phyloP scores from a whole-genome alignment of 2,329 filamentous ascomycete species.

The Mariannaea sp. region DNA sequence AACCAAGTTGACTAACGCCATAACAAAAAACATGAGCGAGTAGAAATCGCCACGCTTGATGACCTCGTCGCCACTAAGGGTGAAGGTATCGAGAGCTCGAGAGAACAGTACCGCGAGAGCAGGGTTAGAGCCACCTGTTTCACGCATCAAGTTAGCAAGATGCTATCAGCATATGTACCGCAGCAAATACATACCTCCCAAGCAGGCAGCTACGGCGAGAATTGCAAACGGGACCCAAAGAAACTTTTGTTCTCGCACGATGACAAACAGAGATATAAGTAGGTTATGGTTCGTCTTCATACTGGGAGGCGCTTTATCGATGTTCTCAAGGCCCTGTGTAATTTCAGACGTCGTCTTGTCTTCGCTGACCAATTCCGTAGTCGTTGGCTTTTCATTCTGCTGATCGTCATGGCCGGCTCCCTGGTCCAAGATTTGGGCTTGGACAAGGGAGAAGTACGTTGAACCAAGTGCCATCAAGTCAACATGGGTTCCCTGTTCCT shows the following conservation, averaged over 20 bases:
- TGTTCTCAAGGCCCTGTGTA: too few species aligned
- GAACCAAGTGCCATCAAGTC: conserved; percentile 43
- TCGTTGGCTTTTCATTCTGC: neutral
- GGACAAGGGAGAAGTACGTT: conserved; percentile 17
- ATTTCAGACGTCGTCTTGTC: conserved; percentile 62
- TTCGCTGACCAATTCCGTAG: neutral
- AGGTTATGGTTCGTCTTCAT: conserved; percentile 20
- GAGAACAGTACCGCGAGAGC: conserved; percentile 42
- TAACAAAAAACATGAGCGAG: conserved; percentile 39
- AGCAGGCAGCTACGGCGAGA: neutral
- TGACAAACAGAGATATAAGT: conserved; percentile 17
- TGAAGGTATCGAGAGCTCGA: conserved; percentile 38
- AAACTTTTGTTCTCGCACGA: conserved; percentile 20
- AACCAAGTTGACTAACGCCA: conserved; percentile 30
- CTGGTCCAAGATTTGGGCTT: conserved; percentile 10
- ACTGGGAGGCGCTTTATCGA: too few species aligned
- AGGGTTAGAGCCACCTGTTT: conserved; percentile 38
- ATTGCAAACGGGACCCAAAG: conserved; percentile 17
- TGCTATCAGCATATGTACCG: neutral
- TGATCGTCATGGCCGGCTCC: neutral
- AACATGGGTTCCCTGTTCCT: conserved; percentile 64
- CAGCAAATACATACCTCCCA: neutral
- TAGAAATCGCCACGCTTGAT: conserved; percentile 46
- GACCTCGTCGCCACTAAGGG: conserved; percentile 16
- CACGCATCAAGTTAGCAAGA: neutral